Evolutionary conservation across 1,139 yeast genomes (phyloP), one percentile per base, ranked within the genome.

Genomic region (Eremothecium gossypii): DNA sequence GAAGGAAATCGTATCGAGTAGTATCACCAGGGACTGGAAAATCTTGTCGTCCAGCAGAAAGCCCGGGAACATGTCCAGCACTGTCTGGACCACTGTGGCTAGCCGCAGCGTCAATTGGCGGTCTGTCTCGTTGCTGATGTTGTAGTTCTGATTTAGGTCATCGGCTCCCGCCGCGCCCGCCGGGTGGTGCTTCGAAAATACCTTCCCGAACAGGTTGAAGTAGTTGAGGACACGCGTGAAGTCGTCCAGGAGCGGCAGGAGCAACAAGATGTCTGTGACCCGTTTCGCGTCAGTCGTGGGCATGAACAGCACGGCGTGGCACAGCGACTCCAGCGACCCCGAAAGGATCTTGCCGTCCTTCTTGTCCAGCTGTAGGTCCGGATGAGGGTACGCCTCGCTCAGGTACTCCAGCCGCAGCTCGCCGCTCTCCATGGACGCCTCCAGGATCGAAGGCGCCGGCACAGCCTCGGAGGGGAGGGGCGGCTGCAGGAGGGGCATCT

Each of bases 261-360:
- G 68, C 34, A 73, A 60, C 23, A 82, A 64, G 5, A 83, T 63
- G 41, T 76, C 74, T 23, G 52, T 41, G 9, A 53, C 45, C 27
- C 42, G 47, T 58, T 67, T 31, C 69, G 58, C 36, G 57, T 61
- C 65, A 27, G 58, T 45, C 30, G 67, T 65, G 1, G 49, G 45
- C n/a, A 43, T 69, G 61, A 84, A 84, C 7, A 85, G 61, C 29
- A 83, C 67, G 8, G 83, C 76, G 60, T 86, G 96, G 46, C 87
- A 73, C 34, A 86, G 68, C 33, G 87, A 74, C 57, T 85, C 95
- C 12, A 77, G 59, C 1, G 85, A 59, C 11, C 83, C 83, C 26
- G 69, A 67, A 8, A 69, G 51, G 41, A 73, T 67, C 44, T 71
- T 45, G 43, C 70, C 72, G 2, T 67, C 63, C 14, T 40, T 35